Evolutionary conservation across 768 basidiomycete genomes (phyloP), one percentile per base, ranked within the genome.

Genomic region (Rhodotorula babjevae): DNA sequence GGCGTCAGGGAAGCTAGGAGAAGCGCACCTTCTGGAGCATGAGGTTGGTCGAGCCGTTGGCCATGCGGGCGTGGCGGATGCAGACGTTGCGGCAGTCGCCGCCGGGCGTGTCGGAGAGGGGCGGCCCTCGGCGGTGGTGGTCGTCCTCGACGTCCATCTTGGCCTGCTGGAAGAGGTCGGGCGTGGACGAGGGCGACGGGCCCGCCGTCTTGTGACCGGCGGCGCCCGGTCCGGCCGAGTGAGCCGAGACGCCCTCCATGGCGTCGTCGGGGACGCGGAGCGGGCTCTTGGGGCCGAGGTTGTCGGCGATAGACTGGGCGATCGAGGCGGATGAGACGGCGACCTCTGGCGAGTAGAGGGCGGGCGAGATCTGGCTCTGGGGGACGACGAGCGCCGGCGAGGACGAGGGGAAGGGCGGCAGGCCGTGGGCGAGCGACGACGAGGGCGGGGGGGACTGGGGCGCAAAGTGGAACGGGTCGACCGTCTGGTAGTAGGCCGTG

Each of bases 21-120:
- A 14, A 36, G 82, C 87, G 78, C 72, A 92, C 94, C 84, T 89
- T 87, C 81, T 97, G 95, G 14, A 98, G 85, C 83, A 89, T 93
- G 71, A 91, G 83, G 80, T 91, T 96, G 33, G 90, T 93, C 23
- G 92, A 92, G 82, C 95, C 88, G 83, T 98, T 93, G 11, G 95
- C 95, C 88, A 95, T 98, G 60, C 94, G 86, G 83, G 94, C 91
- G 82, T 98, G 95, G 46, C 94, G 83, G 11, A 93, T 88, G 80
- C 94, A 97, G 27, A 96, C 85, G 82, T 92, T 95, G 60, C 91
- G 83, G 52, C 75, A 76, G 46, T 76, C 75, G 0, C 75, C 75
- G 2, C 75, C 75, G 0, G 75, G 75, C 40, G 63, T 76, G 55
- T 76, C 75, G 11, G 61, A 52, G 23, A 62, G 46, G 0, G 75